Conservation (phyloP, 129 eudicot genomes). For the Centella asiatica region DNA sequence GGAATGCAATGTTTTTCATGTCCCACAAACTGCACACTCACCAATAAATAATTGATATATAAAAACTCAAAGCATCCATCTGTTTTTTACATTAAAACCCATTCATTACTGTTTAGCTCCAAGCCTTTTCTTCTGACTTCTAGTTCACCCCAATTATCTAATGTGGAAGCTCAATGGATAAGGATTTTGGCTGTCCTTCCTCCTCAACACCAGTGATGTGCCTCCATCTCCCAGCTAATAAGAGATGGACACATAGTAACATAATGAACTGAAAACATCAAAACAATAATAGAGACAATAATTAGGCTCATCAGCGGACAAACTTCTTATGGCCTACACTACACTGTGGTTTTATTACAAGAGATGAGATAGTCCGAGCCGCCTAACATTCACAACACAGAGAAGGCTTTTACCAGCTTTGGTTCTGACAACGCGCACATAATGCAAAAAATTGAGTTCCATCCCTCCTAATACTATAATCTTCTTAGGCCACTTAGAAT, state of each 20-base stretch:
- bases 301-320: background rate
- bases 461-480: background rate
- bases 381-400: background rate
- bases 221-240: background rate
- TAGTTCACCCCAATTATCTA: background rate
- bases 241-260: background rate
- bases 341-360: background rate
- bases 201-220: background rate
- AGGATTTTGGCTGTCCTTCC: no score
- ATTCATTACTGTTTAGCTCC: background rate
- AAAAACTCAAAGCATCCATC: no score
- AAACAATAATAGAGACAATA: background rate
- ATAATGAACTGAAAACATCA: background rate
- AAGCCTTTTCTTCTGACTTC: background rate
- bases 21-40: no score
- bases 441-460: background rate
- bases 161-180: no score
- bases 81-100: no score
- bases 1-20: no score
- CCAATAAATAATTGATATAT: no score
- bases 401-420: background rate
- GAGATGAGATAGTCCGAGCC: background rate
- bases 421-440: background rate
- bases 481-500: background rate
- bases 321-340: background rate